phyloP scores from a whole-genome alignment of 768 basidiomycete genomes.

The Termitomyces sp. region DNA sequence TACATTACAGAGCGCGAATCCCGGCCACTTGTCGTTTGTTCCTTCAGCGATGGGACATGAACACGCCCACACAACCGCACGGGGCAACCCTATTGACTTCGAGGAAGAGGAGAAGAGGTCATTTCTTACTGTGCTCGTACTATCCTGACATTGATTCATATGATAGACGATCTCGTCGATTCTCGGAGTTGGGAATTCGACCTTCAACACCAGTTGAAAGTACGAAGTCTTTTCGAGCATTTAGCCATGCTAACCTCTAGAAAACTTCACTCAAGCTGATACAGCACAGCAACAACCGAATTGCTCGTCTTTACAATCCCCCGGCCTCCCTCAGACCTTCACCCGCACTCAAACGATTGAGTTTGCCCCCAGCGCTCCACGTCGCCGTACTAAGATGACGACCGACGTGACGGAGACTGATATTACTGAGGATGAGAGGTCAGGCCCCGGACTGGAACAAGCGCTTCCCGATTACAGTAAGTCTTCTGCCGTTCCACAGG shows the following conservation, averaged over 20 bases:
- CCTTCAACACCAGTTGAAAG: slow-evolving; percentile 29
- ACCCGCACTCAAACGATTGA: slow-evolving; percentile 39
- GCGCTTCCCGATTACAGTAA: slow-evolving; percentile 11
- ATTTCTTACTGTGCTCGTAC: not conserved
- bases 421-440: slow-evolving; percentile 11
- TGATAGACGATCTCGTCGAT: slow-evolving; percentile 23
- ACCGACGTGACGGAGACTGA: slow-evolving; percentile 8
- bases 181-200: slow-evolving; percentile 35
- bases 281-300: slow-evolving; percentile 23
- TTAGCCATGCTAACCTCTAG: slow-evolving; percentile 13
- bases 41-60: slow-evolving; percentile 5
- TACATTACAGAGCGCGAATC: slow-evolving; percentile 10
- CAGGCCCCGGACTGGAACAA: slow-evolving; percentile 6
- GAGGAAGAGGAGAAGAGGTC: slow-evolving; percentile 4
- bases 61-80: not conserved
- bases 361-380: slow-evolving; percentile 28
- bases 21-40: slow-evolving; percentile 20
- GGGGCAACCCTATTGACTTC: slow-evolving; percentile 1
- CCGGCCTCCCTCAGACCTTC: slow-evolving; percentile 20
- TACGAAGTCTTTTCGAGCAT: slow-evolving; percentile 15
- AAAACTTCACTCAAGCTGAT: slow-evolving; percentile 32
- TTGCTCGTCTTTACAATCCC: slow-evolving; percentile 1
- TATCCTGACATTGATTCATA: not conserved
- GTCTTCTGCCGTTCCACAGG: not conserved
- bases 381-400: slow-evolving; percentile 22